Percentiles rank a stretch among this genome's conserved stretches.
Conservation (phyloP, 257 asterid species). For the Scutellaria barbata region DNA sequence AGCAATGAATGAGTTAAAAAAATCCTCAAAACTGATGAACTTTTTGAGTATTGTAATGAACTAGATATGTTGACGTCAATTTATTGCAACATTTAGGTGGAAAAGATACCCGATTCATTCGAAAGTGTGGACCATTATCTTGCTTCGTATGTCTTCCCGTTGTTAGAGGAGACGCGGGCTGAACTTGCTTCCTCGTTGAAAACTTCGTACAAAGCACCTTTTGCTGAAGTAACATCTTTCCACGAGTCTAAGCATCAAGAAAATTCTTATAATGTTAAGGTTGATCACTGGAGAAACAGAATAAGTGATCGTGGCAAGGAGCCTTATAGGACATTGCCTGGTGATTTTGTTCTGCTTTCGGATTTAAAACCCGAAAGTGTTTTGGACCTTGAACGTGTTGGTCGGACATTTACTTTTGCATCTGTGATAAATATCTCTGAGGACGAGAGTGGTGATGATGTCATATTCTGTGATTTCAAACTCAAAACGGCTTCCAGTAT, state of each 20-base stretch:
- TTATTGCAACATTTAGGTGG: constrained; percentile 42
- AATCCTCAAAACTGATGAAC: too few species aligned
- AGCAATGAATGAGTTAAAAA: too few species aligned
- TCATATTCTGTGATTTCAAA: constrained; percentile 27
- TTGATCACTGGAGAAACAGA: constrained; percentile 48
- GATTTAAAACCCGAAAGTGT: constrained; percentile 44
- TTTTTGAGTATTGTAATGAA: too few species aligned
- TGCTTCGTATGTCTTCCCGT: constrained; percentile 47
- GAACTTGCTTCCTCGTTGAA: constrained; percentile 53
- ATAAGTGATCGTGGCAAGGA: constrained; percentile 39
- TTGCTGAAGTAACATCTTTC: constrained; percentile 45
- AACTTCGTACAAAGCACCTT: constrained; percentile 49
- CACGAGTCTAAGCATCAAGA: neutral
- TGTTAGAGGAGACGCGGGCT: constrained; percentile 62
- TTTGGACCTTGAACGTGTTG: constrained; percentile 43
- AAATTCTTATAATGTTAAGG: constrained; percentile 35
- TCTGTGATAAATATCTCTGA: constrained; percentile 41
- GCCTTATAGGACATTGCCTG: constrained; percentile 57
- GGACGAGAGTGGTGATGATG: constrained; percentile 31
- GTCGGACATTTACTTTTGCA: constrained; percentile 45
- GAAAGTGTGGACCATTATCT: constrained; percentile 46
- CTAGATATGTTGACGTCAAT: neutral
- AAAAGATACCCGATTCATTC: constrained; percentile 53
- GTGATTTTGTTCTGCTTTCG: constrained; percentile 53
- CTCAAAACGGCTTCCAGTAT: constrained; percentile 31